phyloP scores from a whole-genome alignment of 2,329 filamentous ascomycete genomes.

The Aspergillus awamori region DNA sequence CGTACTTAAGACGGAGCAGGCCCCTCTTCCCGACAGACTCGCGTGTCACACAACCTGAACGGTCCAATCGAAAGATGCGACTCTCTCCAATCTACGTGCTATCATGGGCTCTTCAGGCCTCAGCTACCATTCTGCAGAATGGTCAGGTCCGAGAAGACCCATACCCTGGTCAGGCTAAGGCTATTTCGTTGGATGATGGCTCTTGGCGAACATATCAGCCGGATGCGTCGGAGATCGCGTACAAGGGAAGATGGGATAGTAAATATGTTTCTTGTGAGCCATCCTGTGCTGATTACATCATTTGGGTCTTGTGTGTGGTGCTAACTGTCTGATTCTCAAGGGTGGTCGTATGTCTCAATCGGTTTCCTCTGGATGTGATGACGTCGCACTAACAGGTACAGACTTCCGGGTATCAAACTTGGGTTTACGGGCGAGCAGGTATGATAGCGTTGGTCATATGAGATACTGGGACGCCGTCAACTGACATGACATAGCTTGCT shows the following conservation, averaged over 20 bases:
- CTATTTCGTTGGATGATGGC: slow-evolving; percentile 35
- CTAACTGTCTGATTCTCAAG: slow-evolving; percentile 18
- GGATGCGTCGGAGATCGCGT: slow-evolving; percentile 58
- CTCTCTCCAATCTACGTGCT: not conserved
- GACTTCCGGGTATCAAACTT: slow-evolving; percentile 58
- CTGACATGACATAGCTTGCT: slow-evolving; percentile 42
- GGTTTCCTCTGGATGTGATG: not conserved
- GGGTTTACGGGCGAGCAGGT: slow-evolving; percentile 57
- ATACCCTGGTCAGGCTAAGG: slow-evolving; percentile 42
- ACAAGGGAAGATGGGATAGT: slow-evolving; percentile 66
- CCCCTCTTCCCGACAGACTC: not conserved
- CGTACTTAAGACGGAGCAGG: not conserved
- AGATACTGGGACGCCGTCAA: not conserved
- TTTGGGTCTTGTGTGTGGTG: not conserved
- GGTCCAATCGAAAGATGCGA: not conserved
- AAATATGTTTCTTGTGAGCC: slow-evolving; percentile 57
- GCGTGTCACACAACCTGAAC: not conserved
- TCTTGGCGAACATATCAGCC: slow-evolving; percentile 55
- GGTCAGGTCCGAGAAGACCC: slow-evolving; percentile 43
- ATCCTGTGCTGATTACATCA: not conserved
- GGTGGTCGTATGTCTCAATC: slow-evolving; percentile 57
- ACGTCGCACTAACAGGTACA: slow-evolving; percentile 17
- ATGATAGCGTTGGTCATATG: not conserved
- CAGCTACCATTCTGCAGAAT: slow-evolving; percentile 48
- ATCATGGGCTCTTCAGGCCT: slow-evolving; percentile 24